Conservation (phyloP, 805 yeast species). For the Barnettozyma sp. region DNA sequence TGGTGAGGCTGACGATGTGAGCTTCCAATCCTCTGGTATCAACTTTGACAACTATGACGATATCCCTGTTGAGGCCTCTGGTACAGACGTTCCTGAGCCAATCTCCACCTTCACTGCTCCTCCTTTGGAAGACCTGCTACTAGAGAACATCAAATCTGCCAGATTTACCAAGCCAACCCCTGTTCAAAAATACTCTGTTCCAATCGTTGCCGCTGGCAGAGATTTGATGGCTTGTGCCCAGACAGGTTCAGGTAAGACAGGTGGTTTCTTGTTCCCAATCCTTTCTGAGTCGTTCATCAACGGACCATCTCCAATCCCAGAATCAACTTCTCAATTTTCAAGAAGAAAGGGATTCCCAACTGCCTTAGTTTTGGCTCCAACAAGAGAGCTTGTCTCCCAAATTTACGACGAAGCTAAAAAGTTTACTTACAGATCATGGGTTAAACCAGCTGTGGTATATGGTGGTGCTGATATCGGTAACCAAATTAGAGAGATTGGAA, state of each 20-base stretch:
- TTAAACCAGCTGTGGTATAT: slow-evolving; percentile 89
- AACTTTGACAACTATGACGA: slow-evolving; percentile 98
- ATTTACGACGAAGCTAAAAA: slow-evolving; percentile 93
- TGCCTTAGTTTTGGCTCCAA: slow-evolving; percentile 93
- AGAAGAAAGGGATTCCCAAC: slow-evolving; percentile 88
- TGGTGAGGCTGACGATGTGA: slow-evolving; percentile 63
- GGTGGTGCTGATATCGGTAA: slow-evolving; percentile 95
- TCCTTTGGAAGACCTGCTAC: slow-evolving; percentile 79
- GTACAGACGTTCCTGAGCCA: slow-evolving; percentile 92
- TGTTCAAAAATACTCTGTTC: slow-evolving; percentile 89
- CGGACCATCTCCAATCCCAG: slow-evolving; percentile 70
- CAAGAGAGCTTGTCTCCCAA: slow-evolving; percentile 98
- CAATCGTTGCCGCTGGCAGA: slow-evolving; percentile 82
- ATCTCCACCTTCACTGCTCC: slow-evolving; percentile 83
- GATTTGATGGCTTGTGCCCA: slow-evolving; percentile 97
- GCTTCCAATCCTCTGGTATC: slow-evolving; percentile 89
- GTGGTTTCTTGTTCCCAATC: slow-evolving; percentile 98
- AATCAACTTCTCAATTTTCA: slow-evolving; percentile 40
- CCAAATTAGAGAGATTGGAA: slow-evolving; percentile 82
- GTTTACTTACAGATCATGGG: slow-evolving; percentile 98
- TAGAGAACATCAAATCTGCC: slow-evolving; percentile 81
- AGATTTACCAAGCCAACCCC: slow-evolving; percentile 96
- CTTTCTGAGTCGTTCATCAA: slow-evolving; percentile 80
- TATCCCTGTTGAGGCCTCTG: slow-evolving; percentile 96
- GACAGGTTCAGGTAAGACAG: slow-evolving; percentile 99